Percentiles rank a stretch among this genome's conserved stretches.
Conservation (phyloP, 306 rosid species). For the Cucurbita maxima region DNA sequence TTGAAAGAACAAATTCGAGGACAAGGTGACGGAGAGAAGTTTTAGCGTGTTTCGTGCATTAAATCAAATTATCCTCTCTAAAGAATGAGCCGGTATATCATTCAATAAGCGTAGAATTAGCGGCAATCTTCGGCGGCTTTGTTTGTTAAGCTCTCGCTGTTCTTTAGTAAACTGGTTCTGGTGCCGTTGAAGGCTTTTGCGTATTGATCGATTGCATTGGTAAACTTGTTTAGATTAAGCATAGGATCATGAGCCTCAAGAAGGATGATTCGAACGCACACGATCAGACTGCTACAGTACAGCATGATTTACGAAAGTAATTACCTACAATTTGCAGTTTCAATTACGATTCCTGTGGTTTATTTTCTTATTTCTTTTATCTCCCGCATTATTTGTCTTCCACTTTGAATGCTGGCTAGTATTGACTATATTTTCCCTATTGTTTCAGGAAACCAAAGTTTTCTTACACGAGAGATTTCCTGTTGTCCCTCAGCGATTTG, state of each 20-base stretch:
- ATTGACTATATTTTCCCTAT: conserved; percentile 10
- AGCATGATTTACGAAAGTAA: conserved; percentile 49
- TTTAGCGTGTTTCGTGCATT: conserved; percentile 6
- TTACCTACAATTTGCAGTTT: conserved; percentile 2
- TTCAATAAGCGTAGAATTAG: not conserved
- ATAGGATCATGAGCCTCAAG: conserved; percentile 56
- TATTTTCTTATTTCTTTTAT: not conserved
- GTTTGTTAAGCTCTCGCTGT: not conserved
- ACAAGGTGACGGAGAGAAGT: conserved; percentile 11
- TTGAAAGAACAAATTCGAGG: not conserved
- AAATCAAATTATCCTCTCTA: not conserved
- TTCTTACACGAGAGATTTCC: conserved; percentile 60
- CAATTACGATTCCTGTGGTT: not conserved
- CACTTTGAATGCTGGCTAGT: not conserved
- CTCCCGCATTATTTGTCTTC: not conserved
- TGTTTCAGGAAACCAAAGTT: conserved; percentile 44
- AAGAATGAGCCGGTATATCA: not conserved
- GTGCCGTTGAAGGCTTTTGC: conserved; percentile 11
- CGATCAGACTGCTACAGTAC: conserved; percentile 23
- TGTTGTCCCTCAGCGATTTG: conserved; percentile 60
- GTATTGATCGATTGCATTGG: conserved; percentile 14
- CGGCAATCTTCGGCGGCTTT: not conserved
- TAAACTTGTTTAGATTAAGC: conserved; percentile 14
- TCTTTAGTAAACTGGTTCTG: conserved; percentile 3
- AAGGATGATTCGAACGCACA: conserved; percentile 25